Conservation (phyloP, 305 asterid species). For the Solanum aculeatissimum region DNA sequence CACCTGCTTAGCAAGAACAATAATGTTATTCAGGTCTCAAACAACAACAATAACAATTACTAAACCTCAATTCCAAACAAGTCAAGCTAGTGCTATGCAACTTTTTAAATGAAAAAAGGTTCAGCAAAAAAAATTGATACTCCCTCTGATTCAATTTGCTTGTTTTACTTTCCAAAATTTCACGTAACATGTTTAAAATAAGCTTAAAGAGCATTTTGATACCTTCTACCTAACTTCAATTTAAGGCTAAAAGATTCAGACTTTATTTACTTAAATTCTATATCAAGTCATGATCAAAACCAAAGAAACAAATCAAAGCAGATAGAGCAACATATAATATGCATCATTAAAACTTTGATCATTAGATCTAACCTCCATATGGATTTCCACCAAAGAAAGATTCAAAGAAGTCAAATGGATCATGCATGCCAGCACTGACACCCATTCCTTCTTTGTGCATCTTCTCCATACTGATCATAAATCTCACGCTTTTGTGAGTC, state of each 20-base stretch:
- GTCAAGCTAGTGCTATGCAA: background rate
- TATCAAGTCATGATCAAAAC: background rate
- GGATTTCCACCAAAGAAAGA: constrained; percentile 39
- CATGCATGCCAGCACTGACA: constrained; percentile 41
- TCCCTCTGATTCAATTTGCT: background rate
- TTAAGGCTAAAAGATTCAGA: background rate
- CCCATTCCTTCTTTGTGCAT: constrained; percentile 96
- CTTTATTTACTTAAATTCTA: background rate
- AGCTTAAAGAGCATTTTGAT: no score
- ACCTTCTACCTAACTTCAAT: background rate
- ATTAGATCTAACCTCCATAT: constrained; percentile 22
- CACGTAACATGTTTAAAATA: no score
- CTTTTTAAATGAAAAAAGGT: background rate
- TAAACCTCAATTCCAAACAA: background rate
- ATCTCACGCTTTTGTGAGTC: constrained; percentile 81
- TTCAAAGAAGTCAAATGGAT: constrained; percentile 43
- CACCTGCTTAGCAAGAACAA: constrained; percentile 10
- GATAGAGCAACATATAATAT: background rate
- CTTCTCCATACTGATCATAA: constrained; percentile 88
- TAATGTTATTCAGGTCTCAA: background rate
- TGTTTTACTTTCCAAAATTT: background rate
- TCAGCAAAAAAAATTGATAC: background rate
- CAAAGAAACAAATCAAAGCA: background rate
- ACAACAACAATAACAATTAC: background rate
- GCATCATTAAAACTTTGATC: background rate